Conservation (phyloP, 2,329 filamentous ascomycete genomes). For the Trichophyton schoenleinii region DNA sequence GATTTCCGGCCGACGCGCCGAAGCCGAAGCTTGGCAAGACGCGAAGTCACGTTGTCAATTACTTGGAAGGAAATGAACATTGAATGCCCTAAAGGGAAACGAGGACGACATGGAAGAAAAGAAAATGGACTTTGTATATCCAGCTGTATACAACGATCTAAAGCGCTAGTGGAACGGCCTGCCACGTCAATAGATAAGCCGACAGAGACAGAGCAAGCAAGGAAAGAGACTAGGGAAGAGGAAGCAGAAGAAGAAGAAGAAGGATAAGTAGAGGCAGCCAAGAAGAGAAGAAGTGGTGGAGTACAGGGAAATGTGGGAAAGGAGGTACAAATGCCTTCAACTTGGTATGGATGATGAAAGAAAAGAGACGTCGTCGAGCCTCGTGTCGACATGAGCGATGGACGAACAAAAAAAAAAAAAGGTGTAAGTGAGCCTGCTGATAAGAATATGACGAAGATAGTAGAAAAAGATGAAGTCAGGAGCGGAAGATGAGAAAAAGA, state of each 20-base stretch:
- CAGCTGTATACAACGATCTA: slow-evolving; percentile 1
- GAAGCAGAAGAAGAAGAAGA: not conserved
- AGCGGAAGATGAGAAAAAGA: not conserved
- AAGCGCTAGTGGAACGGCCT: not conserved
- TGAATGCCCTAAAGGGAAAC: not conserved
- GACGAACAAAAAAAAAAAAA: not conserved
- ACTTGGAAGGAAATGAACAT: no score
- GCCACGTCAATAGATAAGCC: not conserved
- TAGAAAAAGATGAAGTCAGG: not conserved
- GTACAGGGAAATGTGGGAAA: not conserved
- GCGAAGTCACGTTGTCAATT: not conserved
- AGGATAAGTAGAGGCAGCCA: not conserved
- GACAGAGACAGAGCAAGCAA: not conserved
- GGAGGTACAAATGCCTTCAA: not conserved
- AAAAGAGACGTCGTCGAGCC: not conserved
- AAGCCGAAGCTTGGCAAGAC: not conserved
- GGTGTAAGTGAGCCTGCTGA: not conserved
- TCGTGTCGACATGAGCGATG: not conserved
- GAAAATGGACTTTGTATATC: not conserved
- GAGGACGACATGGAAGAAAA: not conserved
- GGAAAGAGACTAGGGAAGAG: not conserved
- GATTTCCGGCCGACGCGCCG: not conserved
- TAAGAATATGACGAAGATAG: not conserved
- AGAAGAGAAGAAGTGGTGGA: not conserved
- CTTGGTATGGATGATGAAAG: not conserved